Evolutionary conservation across 1,139 yeast genomes (phyloP), one percentile per base, ranked within the genome.

Genomic region (Yamadazyma taylorii): DNA sequence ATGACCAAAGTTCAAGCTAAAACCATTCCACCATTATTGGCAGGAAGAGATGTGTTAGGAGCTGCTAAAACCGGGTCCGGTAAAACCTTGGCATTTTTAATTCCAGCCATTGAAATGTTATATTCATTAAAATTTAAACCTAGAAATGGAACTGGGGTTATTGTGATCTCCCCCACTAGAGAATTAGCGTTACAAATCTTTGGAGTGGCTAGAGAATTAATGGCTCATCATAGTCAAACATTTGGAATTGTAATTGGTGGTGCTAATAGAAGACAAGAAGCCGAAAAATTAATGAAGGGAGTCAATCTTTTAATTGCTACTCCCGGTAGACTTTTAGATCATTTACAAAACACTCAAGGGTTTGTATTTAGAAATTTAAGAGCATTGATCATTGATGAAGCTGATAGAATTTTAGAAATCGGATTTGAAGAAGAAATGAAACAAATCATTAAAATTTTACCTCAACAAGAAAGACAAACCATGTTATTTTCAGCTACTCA

Each of bases 31-130:
- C 97, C 97, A 12, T 71, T 92, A 47, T 69, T 90, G 51, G 96
- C 97, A 0, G 97, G 98, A 30, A 79, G 90, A 52, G 97, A 90
- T 65, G 97, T 90, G 17, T 75, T 90, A 40, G 97, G 97, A 54
- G 94, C 94, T 96, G 99, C 99, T 15, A 78, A 97, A 55, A 94
- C 99, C 1, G 99, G 99, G 53, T 86, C 96, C 23, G 99, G 99
- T 71, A 94, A 94, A 58, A 94, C 99, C 0, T 97, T 97, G 4
- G 98, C 98, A 1, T 94, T 94, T 59, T 79, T 88, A n/a, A 66
- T 94, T 40, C 99, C 99, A 2, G 75, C 94, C 68, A 75, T 94
- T 49, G 97, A 94, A 66, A 69, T 89, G 68, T 72, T 92, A 41
- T 86, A 90, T 58, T 83, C 95, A 13, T 76, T 92, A 53, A 83